phyloP scores from a whole-genome alignment of 805 yeast genomes.

The Jamesozyma hellenica region DNA sequence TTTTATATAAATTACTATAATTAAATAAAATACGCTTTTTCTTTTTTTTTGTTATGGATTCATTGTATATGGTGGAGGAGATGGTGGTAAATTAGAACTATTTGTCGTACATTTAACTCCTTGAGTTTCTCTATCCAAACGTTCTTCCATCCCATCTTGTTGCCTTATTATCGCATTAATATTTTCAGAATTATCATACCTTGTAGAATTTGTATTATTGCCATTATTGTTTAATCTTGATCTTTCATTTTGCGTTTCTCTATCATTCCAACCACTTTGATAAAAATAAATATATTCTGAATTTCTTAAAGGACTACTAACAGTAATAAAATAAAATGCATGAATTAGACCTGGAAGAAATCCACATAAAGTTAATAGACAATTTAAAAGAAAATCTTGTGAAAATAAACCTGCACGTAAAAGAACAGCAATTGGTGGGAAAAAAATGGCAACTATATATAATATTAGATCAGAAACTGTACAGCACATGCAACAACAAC shows the following conservation, averaged over 20 bases:
- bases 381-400: conserved; percentile 46
- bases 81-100: not conserved
- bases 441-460: conserved; percentile 47
- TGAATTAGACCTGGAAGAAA: conserved; percentile 68
- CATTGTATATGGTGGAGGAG: not conserved
- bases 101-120: not conserved
- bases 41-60: too few species aligned
- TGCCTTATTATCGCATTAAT: not conserved
- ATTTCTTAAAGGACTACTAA: conserved; percentile 24
- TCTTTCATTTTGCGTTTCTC: conserved; percentile 11
- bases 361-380: conserved; percentile 59
- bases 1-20: not conserved
- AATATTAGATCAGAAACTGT: conserved; percentile 43
- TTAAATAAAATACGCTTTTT: too few species aligned
- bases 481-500: conserved; percentile 19
- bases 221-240: not conserved
- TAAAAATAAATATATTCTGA: conserved; percentile 19
- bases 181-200: not conserved
- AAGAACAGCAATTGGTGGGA: conserved; percentile 69
- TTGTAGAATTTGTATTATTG: conserved; percentile 1
- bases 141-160: not conserved
- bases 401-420: conserved; percentile 54
- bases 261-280: conserved; percentile 28
- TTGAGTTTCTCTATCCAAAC: not conserved
- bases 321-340: conserved; percentile 42